Evolutionary conservation across 2,329 filamentous ascomycete species (phyloP), one percentile per base, ranked within the genome.

Genomic region (Alternaria metachromatica): DNA sequence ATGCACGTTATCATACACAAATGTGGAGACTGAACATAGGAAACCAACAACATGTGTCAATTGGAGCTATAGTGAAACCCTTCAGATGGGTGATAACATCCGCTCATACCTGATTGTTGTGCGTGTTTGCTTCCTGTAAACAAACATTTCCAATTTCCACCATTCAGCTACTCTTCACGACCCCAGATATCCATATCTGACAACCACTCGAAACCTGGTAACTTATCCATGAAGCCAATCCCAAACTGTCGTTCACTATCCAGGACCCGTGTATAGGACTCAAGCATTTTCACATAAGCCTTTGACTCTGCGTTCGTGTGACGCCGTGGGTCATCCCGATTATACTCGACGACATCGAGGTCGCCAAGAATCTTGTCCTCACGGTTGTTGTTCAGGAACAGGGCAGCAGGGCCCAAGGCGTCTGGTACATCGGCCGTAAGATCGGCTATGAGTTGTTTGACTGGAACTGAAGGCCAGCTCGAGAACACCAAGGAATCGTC

Each of bases 391-490:
- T 55, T 21, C 6, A 44, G 0, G 13, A 44, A 55, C 3, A 55
- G 6, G 4, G 51, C 51, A 21, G 21, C 37, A 20, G 33, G 37
- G 8, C 33, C 37, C 13, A 21, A 28, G 37, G n/a, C 51, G 9
- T 7, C 20, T 15, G 33, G 23, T 26, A 3, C 5, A 1, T 21
- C 45, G 6, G 30, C 3, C 3, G 51, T 18, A 12, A 61, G 23
- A 56, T 61, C 53, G 6, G 53, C 44, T 11, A 56, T 3, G 9
- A 61, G 9, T 6, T 61, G 50, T 15, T 43, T 37, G 28, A 51
- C 23, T 21, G 59, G 53, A 25, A n/a, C n/a, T n/a, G n/a, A n/a
- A n/a, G n/a, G n/a, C n/a, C n/a, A n/a, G n/a, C n/a, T n/a, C n/a
- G n/a, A n/a, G n/a, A n/a, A n/a, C n/a, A n/a, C n/a, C n/a, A n/a